Evolutionary conservation across 768 basidiomycete genomes (phyloP), one percentile per base, ranked within the genome.

Genomic region (Russula olivacea): DNA sequence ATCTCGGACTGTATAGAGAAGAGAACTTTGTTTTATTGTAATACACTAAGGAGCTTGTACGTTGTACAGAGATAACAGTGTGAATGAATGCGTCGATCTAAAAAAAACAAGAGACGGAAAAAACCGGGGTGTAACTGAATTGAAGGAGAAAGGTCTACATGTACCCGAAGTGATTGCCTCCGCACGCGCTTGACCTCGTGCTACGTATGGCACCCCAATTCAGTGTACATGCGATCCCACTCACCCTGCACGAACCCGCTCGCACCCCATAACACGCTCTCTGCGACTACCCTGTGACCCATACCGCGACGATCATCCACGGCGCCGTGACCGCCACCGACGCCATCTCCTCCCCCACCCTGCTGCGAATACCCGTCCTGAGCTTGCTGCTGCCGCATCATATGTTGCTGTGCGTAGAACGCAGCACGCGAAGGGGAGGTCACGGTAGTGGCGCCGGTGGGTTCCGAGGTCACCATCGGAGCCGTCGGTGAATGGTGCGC

Each of bases 201-300:
- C 12, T n/a, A 51, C 25, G 45, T 41, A 15, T 30, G 25, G 25
- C 30, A 8, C 15, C 52, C 59, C 32, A 61, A 41, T 25, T 43
- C 59, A 7, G 52, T 6, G 45, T 61, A 66, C 28, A 62, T 62
- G 23, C 57, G 61, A 21, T 57, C 65, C 87, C 87, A 89, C 72
- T 88, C 87, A 36, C 82, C 81, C 64, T 85, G 85, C 57, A 81
- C 85, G 69, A 88, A 85, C 10, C 83, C 83, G 52, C 82, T 78
- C 10, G 87, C 79, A 32, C 87, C 86, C 86, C 86, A 89, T 75
- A 87, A 82, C 23, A 75, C 32, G 11, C 61, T 28, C 43, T 57
- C 75, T 23, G 78, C 72, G 60, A 85, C 84, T 14, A 34, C 21
- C 58, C 85, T 78, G 25, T 79, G 75, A 55, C 81, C 80, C 17